Evolutionary conservation across 2,329 filamentous ascomycete genomes (phyloP), one percentile per base, ranked within the genome.

Genomic region (Epichloe glyceriae): DNA sequence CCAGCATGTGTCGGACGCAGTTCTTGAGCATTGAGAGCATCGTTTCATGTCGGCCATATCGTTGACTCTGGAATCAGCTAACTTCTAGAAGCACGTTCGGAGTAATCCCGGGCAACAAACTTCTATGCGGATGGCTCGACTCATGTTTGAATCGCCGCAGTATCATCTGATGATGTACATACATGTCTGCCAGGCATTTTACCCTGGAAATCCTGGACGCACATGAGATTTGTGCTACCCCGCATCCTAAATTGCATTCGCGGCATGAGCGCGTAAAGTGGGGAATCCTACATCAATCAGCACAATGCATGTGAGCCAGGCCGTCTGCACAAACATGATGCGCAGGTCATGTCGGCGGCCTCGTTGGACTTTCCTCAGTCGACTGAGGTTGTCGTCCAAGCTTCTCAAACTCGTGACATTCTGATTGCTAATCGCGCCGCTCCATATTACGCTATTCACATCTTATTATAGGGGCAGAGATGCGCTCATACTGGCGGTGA

Each of bases 241-340:
- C 53, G 51, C 53, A 50, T 50, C 19, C n/a, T 43, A 8, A n/a
- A 10, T 44, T 40, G 39, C 30, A 38, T 46, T 41, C 20, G 53
- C 50, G 53, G 50, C 51, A 49, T 54, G 50, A 49, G 53, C 53
- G 47, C 45, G 45, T 51, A 48, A 37, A 15, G 39, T 6, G 17
- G 35, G 34, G 49, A 52, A 51, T 48, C 30, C 49, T 19, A 38
- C 47, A 47, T 38, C 8, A 26, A 47, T 38, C n/a, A 26, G 33
- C 40, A 45, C 40, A 33, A 41, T 46, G 30, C 17, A 43, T 41
- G 26, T 30, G 7, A 30, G 26, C 26, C 26, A 10, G 8, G 37
- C 17, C 35, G n/a, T 30, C 19, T 47, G 46, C 46, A 39, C 45
- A 14, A 37, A 26, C 33, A 11, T 46, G 35, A 15, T n/a, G 14